These are phyloP conservation scores for Erysimum cheiri DNA, from an alignment of 441 rosid genomes.

Conservation along the genomic window DNA sequence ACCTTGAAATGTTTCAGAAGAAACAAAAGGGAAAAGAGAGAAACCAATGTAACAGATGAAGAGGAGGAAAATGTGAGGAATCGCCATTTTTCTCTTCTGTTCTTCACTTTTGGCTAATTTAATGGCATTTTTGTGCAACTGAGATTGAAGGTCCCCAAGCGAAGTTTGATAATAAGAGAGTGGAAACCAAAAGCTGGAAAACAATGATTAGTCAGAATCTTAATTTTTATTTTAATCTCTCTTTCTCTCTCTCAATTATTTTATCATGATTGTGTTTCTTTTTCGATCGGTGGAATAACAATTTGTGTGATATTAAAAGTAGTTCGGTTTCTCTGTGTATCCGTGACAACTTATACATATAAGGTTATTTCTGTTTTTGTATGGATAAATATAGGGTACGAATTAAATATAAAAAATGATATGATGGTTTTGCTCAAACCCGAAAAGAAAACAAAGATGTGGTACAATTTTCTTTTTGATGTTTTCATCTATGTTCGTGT, in stretches of 20 bases:
- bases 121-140: conserved; percentile 40
- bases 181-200: conserved; percentile 43
- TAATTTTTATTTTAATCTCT: conserved; percentile 35
- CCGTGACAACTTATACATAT: not conserved
- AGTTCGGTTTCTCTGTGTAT: too few species aligned
- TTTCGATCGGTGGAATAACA: conserved; percentile 32
- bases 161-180: conserved; percentile 29
- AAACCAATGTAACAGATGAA: conserved; percentile 53
- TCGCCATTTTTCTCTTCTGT: conserved; percentile 33
- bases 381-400: not conserved
- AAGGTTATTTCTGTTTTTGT: not conserved
- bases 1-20: conserved; percentile 39
- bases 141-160: conserved; percentile 27
- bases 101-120: conserved; percentile 28
- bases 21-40: conserved; percentile 52
- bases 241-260: conserved; percentile 39
- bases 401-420: conserved; percentile 3
- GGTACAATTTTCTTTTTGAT: not conserved
- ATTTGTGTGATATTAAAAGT: not conserved
- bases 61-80: conserved; percentile 44
- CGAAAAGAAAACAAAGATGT: not conserved
- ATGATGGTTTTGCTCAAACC: not conserved
- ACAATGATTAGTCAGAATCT: conserved; percentile 42
- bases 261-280: conserved; percentile 38
- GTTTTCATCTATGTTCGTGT: not conserved